Evolutionary conservation across 257 asterid genomes (phyloP).

Genomic region (Scutellaria barbata): DNA sequence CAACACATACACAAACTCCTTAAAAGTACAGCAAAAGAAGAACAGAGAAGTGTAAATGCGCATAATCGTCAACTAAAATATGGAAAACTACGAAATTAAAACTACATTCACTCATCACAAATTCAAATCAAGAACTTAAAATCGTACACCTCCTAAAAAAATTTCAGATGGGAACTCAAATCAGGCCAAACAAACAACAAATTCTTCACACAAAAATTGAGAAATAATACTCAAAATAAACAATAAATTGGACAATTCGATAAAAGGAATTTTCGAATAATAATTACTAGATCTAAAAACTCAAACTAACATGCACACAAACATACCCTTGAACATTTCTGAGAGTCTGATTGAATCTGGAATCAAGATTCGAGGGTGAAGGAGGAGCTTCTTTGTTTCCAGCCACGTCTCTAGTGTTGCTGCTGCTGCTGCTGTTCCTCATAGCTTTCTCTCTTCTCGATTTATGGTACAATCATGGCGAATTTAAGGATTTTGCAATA

Average conservation of each 20-base stretch:
- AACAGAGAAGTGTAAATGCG: slow-evolving; percentile 12
- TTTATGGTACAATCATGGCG: slow-evolving; percentile 30
- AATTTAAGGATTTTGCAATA: slow-evolving; percentile 28
- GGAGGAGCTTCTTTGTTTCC: slow-evolving; percentile 53
- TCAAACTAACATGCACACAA: slow-evolving; percentile 23
- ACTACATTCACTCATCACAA: slow-evolving; percentile 2
- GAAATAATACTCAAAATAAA: slow-evolving; percentile 16
- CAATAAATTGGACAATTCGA: slow-evolving; percentile 20
- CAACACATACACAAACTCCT: neutral
- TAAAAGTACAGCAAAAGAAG: neutral
- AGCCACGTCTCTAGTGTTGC: slow-evolving; percentile 53
- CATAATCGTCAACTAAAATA: slow-evolving; percentile 26
- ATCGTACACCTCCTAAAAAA: slow-evolving; percentile 12
- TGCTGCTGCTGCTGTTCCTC: slow-evolving; percentile 48
- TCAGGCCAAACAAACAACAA: slow-evolving; percentile 21
- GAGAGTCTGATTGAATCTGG: slow-evolving; percentile 94
- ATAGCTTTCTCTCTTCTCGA: slow-evolving; percentile 27
- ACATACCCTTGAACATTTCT: slow-evolving; percentile 93
- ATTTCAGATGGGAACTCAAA: slow-evolving; percentile 34
- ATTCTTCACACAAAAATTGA: neutral
- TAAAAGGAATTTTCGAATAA: slow-evolving; percentile 9
- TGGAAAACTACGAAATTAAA: slow-evolving; percentile 15
- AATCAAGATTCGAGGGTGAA: slow-evolving; percentile 66
- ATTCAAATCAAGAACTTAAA: slow-evolving; percentile 24
- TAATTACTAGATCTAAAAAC: slow-evolving; percentile 45